A percentile compares a stretch with the other conserved stretches of the same genome.
These are phyloP conservation scores for Solanum corneliomulleri DNA, from an alignment of 257 asterid species.

Conservation along the genomic window DNA sequence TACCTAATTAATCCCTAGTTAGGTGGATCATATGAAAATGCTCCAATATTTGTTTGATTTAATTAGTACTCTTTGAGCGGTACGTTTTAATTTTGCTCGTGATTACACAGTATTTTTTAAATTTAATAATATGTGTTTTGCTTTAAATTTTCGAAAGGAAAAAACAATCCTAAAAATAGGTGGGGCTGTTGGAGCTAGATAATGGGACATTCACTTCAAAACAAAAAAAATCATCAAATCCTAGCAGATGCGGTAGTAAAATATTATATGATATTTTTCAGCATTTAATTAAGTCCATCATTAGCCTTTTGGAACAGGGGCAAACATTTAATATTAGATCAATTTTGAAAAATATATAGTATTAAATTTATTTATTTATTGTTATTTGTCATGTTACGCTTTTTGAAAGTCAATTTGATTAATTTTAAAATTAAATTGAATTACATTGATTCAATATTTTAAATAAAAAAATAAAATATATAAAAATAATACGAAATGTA, in stretches of 20 bases:
- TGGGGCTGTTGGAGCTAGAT: neutral
- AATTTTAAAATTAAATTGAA: no score
- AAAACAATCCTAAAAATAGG: neutral
- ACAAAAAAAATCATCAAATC: neutral
- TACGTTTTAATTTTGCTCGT: neutral
- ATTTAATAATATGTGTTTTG: neutral
- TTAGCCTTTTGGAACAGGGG: neutral
- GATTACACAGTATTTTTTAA: neutral
- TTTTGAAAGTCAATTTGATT: no score
- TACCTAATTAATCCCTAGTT: neutral
- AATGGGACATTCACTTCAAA: neutral
- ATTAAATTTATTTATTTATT: no score
- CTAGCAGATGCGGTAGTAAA: neutral
- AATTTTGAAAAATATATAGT: no score
- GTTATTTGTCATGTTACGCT: no score
- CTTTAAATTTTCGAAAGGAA: neutral
- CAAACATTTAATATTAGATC: no score
- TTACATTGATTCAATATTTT: no score
- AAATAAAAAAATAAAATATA: no score
- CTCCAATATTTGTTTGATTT: neutral
- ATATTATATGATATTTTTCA: neutral
- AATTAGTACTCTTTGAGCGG: neutral
- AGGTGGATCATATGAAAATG: neutral
- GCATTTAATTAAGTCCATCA: neutral
- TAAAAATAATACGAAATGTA: fast-evolving